These are phyloP conservation scores for Closterium sp. DNA, from an alignment of 139 green algal species.

Conservation along the genomic window DNA sequence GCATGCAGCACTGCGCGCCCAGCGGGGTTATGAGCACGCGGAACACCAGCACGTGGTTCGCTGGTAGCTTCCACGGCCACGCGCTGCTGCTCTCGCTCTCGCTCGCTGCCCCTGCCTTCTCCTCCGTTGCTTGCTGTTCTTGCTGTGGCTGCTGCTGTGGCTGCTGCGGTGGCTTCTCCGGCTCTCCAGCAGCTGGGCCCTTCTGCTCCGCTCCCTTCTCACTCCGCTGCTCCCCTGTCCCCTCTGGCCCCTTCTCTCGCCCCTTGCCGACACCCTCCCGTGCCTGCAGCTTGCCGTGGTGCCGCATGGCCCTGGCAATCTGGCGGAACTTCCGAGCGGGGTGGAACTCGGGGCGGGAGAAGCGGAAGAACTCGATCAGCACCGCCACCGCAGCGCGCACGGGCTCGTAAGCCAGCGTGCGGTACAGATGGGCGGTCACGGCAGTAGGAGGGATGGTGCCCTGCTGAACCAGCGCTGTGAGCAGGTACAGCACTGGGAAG, in stretches of 20 bases:
- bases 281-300: not conserved
- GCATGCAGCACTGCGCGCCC: conserved; percentile 1
- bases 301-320: not conserved
- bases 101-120: not conserved
- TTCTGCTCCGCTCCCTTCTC: not conserved
- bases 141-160: not conserved
- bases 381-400: not conserved
- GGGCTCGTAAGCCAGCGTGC: not conserved
- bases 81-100: not conserved
- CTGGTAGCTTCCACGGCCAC: not conserved
- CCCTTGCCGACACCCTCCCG: not conserved
- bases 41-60: conserved; percentile 7
- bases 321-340: not conserved
- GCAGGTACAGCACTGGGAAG: not conserved
- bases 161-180: not conserved
- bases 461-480: not conserved
- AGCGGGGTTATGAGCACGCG: conserved; percentile 25
- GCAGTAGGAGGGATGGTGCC: not conserved
- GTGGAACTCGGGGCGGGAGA: not conserved
- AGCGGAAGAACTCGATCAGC: not conserved
- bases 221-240: not conserved
- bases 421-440: not conserved
- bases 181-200: not conserved
- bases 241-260: not conserved
- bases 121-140: not conserved